Evolutionary conservation across 179 eudicot species (phyloP).

Genomic region (Actinidia chinensis): DNA sequence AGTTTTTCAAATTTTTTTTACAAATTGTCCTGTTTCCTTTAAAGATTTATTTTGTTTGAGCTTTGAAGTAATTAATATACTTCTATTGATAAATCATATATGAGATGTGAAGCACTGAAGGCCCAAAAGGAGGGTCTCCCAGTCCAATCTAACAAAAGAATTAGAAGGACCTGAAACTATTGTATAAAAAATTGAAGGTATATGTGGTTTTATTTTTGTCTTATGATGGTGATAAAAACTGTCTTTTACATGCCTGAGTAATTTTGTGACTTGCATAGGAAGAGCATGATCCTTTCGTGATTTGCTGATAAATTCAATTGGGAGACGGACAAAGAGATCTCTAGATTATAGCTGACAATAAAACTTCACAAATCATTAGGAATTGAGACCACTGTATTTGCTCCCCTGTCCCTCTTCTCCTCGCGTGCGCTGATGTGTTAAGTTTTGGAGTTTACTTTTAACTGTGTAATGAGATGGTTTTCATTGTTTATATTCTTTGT

Average conservation of each 20-base stretch:
- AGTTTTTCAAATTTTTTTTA: no score
- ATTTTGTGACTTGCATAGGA: conserved; percentile 56
- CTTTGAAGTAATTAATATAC: not conserved
- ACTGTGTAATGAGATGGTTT: not conserved
- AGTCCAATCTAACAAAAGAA: conserved; percentile 56
- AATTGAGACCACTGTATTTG: conserved; percentile 52
- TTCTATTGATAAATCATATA: conserved; percentile 30
- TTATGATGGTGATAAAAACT: conserved; percentile 18
- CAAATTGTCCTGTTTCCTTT: no score
- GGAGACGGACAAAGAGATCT: conserved; percentile 92
- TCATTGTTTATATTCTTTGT: conserved; percentile 20
- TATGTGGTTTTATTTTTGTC: conserved; percentile 11
- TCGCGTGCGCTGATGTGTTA: not conserved
- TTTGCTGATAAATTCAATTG: conserved; percentile 92
- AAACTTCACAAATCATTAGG: conserved; percentile 63
- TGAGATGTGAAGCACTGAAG: conserved; percentile 69
- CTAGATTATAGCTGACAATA: conserved; percentile 69
- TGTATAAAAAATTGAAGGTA: conserved; percentile 70
- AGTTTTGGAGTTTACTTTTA: not conserved
- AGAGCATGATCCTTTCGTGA: conserved; percentile 89
- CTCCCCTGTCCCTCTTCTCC: conserved; percentile 16
- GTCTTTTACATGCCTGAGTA: conserved; percentile 22
- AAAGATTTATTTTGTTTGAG: not conserved
- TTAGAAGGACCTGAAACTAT: conserved; percentile 56
- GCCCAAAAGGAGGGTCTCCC: conserved; percentile 53